A percentile compares a stretch with the other conserved stretches of the same genome.
These are phyloP conservation scores for Tremella fuciformis DNA, from an alignment of 768 basidiomycete genomes.

Conservation along the genomic window DNA sequence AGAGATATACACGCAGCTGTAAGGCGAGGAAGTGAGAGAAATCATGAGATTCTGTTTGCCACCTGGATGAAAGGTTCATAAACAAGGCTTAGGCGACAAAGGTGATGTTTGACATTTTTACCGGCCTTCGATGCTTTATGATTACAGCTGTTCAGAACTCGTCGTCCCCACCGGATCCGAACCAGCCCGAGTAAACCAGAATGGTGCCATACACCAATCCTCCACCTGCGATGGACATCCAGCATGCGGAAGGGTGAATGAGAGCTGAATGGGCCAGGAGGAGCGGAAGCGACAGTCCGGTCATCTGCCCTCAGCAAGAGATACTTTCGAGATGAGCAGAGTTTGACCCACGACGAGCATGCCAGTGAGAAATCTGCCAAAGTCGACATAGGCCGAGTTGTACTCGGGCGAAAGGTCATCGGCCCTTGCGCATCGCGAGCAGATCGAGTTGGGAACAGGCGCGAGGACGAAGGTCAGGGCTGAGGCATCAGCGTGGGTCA, in stretches of 20 bases:
- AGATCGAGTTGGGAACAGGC: conserved; percentile 90
- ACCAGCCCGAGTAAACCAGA: conserved; percentile 62
- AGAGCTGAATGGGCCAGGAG: conserved; percentile 88
- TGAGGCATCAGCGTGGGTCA: conserved; percentile 47
- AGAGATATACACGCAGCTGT: no score
- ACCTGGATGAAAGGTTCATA: no score
- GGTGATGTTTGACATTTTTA: no score
- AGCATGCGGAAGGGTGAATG: conserved; percentile 76
- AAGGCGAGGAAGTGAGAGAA: no score
- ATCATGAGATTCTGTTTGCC: no score
- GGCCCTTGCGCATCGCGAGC: conserved; percentile 76
- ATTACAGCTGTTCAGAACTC: conserved; percentile 26
- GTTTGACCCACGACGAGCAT: conserved; percentile 68
- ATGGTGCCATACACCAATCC: conserved; percentile 90
- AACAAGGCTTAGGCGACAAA: no score
- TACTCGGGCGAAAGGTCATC: conserved; percentile 84
- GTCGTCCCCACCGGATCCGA: conserved; percentile 44
- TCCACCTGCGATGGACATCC: conserved; percentile 93
- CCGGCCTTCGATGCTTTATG: no score
- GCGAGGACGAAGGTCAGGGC: conserved; percentile 93
- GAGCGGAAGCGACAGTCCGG: conserved; percentile 88
- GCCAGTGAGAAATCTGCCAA: conserved; percentile 91
- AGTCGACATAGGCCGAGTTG: conserved; percentile 63
- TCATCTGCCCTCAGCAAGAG: conserved; percentile 45
- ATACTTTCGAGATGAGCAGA: conserved; percentile 8